Percentiles rank a stretch among this genome's conserved stretches.
Evolutionary conservation across 805 yeast species (phyloP).

Genomic region (Starmerella etchellsii): DNA sequence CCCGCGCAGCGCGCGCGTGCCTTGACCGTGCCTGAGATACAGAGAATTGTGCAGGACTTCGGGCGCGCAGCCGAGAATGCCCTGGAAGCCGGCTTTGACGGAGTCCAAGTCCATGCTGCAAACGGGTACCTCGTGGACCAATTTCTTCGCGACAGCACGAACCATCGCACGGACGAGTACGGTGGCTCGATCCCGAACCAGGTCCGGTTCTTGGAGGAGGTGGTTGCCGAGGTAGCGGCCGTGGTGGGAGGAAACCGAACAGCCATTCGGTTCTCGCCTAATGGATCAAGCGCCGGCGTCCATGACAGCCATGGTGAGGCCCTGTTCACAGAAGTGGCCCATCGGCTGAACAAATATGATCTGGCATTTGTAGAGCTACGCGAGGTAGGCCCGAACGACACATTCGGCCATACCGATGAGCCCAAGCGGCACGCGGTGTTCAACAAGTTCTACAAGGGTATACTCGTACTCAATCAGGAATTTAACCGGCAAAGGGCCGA

Average conservation of each 20-base stretch:
- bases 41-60: slow-evolving; percentile 33
- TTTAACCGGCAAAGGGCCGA: slow-evolving; percentile 17
- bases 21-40: slow-evolving; percentile 35
- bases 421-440: slow-evolving; percentile 39
- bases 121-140: slow-evolving; percentile 44
- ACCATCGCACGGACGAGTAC: slow-evolving; percentile 46
- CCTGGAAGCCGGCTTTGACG: slow-evolving; percentile 44
- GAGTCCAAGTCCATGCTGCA: slow-evolving; percentile 54
- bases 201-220: slow-evolving; percentile 37
- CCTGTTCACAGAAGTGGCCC: slow-evolving; percentile 24
- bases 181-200: slow-evolving; percentile 45
- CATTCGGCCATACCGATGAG: slow-evolving; percentile 19
- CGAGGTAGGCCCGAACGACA: slow-evolving; percentile 32
- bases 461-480: slow-evolving; percentile 24
- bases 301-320: slow-evolving; percentile 25
- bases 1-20: slow-evolving; percentile 26
- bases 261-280: slow-evolving; percentile 33
- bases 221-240: slow-evolving; percentile 38
- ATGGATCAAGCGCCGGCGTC: slow-evolving; percentile 22
- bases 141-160: slow-evolving; percentile 36
- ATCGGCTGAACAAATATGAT: slow-evolving; percentile 28
- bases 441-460: slow-evolving; percentile 43
- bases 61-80: slow-evolving; percentile 43
- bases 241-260: slow-evolving; percentile 41
- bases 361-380: slow-evolving; percentile 35